Conservation (phyloP, 1,139 yeast genomes). For the Candida tropicalis region DNA sequence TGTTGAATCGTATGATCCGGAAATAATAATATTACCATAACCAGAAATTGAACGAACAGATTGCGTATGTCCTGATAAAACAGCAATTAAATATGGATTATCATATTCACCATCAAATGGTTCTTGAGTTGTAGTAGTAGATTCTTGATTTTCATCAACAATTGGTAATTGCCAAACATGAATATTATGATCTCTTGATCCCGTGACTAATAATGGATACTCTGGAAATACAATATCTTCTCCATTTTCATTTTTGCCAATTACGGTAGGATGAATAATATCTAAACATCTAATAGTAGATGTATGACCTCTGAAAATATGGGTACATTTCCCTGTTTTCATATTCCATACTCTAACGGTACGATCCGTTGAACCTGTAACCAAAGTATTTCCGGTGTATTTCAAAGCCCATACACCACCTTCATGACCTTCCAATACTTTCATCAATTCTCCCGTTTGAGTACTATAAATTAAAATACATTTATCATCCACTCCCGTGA, state of each 20-base stretch:
- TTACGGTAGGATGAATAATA: slow-evolving; percentile 66
- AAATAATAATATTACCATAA: slow-evolving; percentile 77
- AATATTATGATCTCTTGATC: slow-evolving; percentile 87
- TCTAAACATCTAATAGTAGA: slow-evolving; percentile 92
- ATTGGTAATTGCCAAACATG: slow-evolving; percentile 87
- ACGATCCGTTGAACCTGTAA: slow-evolving; percentile 90
- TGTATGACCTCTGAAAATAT: slow-evolving; percentile 86
- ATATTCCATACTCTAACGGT: slow-evolving; percentile 90
- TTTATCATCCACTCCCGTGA: slow-evolving; percentile 91
- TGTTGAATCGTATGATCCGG: slow-evolving; percentile 90
- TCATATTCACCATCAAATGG: slow-evolving; percentile 41
- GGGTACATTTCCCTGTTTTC: slow-evolving; percentile 73
- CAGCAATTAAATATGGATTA: slow-evolving; percentile 77
- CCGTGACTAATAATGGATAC: slow-evolving; percentile 73
- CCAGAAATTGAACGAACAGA: slow-evolving; percentile 91
- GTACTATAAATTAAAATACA: slow-evolving; percentile 83
- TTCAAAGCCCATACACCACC: slow-evolving; percentile 99
- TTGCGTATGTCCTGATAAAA: slow-evolving; percentile 81
- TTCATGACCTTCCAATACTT: slow-evolving; percentile 82
- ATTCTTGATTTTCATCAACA: slow-evolving; percentile 40
- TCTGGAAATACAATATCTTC: slow-evolving; percentile 65
- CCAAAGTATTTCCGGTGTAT: slow-evolving; percentile 79
- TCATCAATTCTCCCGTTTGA: slow-evolving; percentile 65
- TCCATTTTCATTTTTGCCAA: slow-evolving; percentile 63
- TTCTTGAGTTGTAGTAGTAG: slow-evolving; percentile 33